Conservation (phyloP, 2,329 filamentous ascomycete species). For the Colletotrichum truncatum region DNA sequence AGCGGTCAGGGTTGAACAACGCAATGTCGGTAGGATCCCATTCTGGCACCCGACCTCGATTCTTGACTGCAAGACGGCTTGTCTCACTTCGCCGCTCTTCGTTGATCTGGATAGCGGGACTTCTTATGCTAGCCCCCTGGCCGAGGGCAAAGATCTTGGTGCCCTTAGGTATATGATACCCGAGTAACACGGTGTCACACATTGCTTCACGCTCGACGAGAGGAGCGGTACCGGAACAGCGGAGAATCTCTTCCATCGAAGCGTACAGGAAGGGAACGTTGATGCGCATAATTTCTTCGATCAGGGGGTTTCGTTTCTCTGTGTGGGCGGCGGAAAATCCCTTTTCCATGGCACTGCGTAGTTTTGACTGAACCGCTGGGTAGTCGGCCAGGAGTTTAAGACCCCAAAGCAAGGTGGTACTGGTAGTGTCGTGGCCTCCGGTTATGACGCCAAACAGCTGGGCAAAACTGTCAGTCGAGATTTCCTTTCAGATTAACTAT, state of each 20-base stretch:
- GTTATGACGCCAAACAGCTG: constrained; percentile 40
- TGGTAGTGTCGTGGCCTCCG: constrained; percentile 41
- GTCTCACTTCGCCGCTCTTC: constrained; percentile 37
- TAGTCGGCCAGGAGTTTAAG: constrained; percentile 30
- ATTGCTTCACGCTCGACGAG: constrained; percentile 35
- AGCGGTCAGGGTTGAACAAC: constrained; percentile 8
- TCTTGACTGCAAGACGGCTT: constrained; percentile 29
- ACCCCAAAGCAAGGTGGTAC: constrained; percentile 39
- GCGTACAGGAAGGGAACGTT: constrained; percentile 40
- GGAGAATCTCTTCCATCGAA: constrained; percentile 39
- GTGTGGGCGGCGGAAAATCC: constrained; percentile 31
- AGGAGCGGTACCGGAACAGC: constrained; percentile 34
- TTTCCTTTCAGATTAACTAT: too few relatives aligned
- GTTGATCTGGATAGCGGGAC: constrained; percentile 36
- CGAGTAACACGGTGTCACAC: constrained; percentile 37
- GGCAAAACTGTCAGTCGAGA: background rate
- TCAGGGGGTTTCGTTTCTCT: constrained; percentile 30
- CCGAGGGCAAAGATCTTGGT: constrained; percentile 38
- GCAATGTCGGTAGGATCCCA: constrained; percentile 10
- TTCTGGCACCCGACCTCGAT: constrained; percentile 12
- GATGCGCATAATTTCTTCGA: constrained; percentile 32
- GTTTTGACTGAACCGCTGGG: background rate
- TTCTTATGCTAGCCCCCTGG: constrained; percentile 37
- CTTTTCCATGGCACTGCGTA: background rate
- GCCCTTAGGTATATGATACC: constrained; percentile 36